Base-by-base conservation (phyloP, 805 yeast genomes). In the Suhomyces emberorum region DNA sequence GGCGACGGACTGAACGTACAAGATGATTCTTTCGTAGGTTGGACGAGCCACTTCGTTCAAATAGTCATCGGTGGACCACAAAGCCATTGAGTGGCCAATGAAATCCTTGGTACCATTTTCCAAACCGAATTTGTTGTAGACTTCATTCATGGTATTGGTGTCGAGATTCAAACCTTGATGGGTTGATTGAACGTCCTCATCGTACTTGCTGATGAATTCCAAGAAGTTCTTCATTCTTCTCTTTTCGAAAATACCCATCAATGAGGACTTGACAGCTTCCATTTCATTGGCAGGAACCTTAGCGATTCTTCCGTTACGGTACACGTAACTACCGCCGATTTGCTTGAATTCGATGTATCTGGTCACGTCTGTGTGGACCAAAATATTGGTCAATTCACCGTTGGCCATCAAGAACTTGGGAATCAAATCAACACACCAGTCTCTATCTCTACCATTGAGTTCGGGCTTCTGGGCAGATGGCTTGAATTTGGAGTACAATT, bases 41-140 rank as follows among this genome's bases (percentile, higher is more conserved):
- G 88, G 96, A 55, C 96, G 77, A 4, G 96, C 96, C 7, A 96
- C 96, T 61, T 86, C 80, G 42, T 71, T 74, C 55, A 93, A 68
- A 60, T 93, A 93, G 37, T 83, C 88, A 55, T 93, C 98, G 53
- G 87, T 89, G 15, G 93, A 76, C 83, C 95, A 89, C 42, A 93
- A 74, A 11, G 97, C 98, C 98, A 93, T 93, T 3, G 98, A 93
- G 61, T 93, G 98, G 30, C 98, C 98, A 47, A 93, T 86, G 54
- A 93, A 93, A 61, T 93, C 98, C 57, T 87, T 83, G 15, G 98
- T 89, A 24, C 96, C 96, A 38, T 77, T 76, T 52, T 93, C 96
- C 37, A 93, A 76, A 5, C 98, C 96, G 54, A 81, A 93, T 59
- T 91, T 83, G 54, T 77, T 75, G 63, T 84, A 93, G 24, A 93